A percentile compares a stretch with the other conserved stretches of the same genome.
These are phyloP conservation scores for Pyronema omphalodes DNA, from an alignment of 495 filamentous ascomycete species.

Conservation along the genomic window DNA sequence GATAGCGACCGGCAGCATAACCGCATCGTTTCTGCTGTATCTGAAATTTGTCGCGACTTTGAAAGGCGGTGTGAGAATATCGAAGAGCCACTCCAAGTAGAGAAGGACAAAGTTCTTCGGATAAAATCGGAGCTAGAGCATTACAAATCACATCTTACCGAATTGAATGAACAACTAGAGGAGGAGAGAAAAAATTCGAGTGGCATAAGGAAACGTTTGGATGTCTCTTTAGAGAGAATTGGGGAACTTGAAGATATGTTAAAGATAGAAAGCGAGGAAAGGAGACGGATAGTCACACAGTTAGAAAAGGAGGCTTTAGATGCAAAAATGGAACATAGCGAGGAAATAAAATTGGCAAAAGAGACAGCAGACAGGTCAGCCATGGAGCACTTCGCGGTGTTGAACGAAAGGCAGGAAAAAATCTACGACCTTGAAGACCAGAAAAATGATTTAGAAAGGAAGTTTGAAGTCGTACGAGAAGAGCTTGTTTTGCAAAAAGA, in stretches of 20 bases:
- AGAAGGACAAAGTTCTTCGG: conserved; percentile 10
- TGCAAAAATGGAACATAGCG: conserved; percentile 6
- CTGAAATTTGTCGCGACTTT: conserved; percentile 20
- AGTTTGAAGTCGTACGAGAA: conserved; percentile 14
- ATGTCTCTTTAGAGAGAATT: not conserved
- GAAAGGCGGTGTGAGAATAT: conserved; percentile 18
- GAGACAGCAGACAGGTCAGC: conserved; percentile 28
- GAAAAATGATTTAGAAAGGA: conserved; percentile 6
- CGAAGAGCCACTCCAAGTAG: conserved; percentile 15
- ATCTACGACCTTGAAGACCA: conserved; percentile 14
- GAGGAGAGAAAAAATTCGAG: conserved; percentile 6
- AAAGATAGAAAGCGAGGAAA: conserved; percentile 2
- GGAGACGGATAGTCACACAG: not conserved
- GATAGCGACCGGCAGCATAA: conserved; percentile 17
- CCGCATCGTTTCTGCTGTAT: conserved; percentile 13
- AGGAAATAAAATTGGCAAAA: conserved; percentile 25
- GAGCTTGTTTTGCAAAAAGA: not conserved
- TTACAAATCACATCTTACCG: conserved; percentile 4
- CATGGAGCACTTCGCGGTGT: conserved; percentile 16
- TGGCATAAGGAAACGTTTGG: not conserved
- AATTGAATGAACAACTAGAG: conserved; percentile 10
- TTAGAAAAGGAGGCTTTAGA: conserved; percentile 5
- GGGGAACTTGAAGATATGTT: conserved; percentile 3
- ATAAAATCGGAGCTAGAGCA: conserved; percentile 11
- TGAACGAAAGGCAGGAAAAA: conserved; percentile 18